Evolutionary conservation across 1,284 basidiomycete species (phyloP), one percentile per base, ranked within the genome.

Genomic region (Fomitopsis pinicola): DNA sequence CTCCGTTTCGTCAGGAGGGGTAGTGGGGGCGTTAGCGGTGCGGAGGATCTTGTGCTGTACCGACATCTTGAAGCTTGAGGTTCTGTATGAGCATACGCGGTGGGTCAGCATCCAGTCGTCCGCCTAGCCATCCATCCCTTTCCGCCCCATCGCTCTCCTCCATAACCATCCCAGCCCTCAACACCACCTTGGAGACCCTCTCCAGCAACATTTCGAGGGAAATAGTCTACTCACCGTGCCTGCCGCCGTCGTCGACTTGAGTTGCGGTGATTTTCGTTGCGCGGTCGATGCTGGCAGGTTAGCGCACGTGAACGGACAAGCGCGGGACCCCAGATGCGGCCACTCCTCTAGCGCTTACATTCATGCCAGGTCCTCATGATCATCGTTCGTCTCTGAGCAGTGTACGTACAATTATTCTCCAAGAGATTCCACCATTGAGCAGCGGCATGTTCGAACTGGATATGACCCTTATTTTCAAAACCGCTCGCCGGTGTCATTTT

Each of bases 11-110:
- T 95, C 90, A 66, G 97, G 94, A 67, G 94, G 73, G 57, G 91
- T 91, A 68, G 81, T 84, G 67, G 97, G 95, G 64, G 97, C 95
- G 77, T 98, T 98, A 76, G 97, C 97, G 71, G 93, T 95, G 74
- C 97, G 93, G 75, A 90, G 82, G 77, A 99, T 96, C 86, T 98
- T 98, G 83, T 83, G 82, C 69, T 87, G 80, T 73, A 84, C 69
- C 69, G 90, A 91, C 89, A 91, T 91, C 75, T 81, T 82, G 80
- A 76, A 74, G 73, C 70, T 69, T 69, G 66, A 69, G 62, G 67
- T 67, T 67, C 69, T 72, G 46, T 28, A 57, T 40, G 55, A 35
- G 60, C 52, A 63, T 59, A 60, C 69, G 65, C 68, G 71, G 70
- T 45, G 72, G 52, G 76, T 85, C 77, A 83, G 74, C 74, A 80